phyloP scores from a whole-genome alignment of 495 filamentous ascomycete species.

The Aspergillus biplanus region DNA sequence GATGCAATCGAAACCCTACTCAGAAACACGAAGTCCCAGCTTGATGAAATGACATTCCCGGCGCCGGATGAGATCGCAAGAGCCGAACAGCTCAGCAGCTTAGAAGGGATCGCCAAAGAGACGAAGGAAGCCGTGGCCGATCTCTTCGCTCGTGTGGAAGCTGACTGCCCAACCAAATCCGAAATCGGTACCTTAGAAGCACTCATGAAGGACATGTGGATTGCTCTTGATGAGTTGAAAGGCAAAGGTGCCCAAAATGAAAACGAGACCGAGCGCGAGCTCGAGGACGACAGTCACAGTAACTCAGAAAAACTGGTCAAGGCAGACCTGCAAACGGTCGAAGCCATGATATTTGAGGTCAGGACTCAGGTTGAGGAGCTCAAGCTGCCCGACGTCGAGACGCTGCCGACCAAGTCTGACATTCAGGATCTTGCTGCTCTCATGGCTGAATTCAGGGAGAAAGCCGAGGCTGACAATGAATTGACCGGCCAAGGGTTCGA shows the following conservation, averaged over 20 bases:
- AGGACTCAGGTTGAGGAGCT: conserved; percentile 75
- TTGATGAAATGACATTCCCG: conserved; percentile 76
- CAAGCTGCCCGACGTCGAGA: conserved; percentile 65
- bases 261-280: neutral
- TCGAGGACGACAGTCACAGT: conserved; percentile 54
- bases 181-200: conserved; percentile 77
- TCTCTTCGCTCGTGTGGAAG: conserved; percentile 59
- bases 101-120: conserved; percentile 72
- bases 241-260: conserved; percentile 57
- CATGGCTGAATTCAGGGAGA: conserved; percentile 71
- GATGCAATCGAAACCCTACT: conserved; percentile 88
- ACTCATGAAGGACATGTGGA: conserved; percentile 74
- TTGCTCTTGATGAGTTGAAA: conserved; percentile 77
- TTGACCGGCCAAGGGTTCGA: conserved; percentile 79
- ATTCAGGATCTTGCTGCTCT: conserved; percentile 67
- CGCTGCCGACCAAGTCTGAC: conserved; percentile 63
- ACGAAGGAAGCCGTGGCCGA: conserved; percentile 70
- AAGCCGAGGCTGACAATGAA: conserved; percentile 68
- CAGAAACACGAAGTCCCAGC: conserved; percentile 77
- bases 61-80: conserved; percentile 60
- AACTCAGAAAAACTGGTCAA: conserved; percentile 71
- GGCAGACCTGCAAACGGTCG: conserved; percentile 76
- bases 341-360: conserved; percentile 76
- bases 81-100: conserved; percentile 73
- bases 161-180: conserved; percentile 68